A percentile compares a stretch with the other conserved stretches of the same genome.
phyloP scores from a whole-genome alignment of 257 asterid species.

The Plantago elongata region DNA sequence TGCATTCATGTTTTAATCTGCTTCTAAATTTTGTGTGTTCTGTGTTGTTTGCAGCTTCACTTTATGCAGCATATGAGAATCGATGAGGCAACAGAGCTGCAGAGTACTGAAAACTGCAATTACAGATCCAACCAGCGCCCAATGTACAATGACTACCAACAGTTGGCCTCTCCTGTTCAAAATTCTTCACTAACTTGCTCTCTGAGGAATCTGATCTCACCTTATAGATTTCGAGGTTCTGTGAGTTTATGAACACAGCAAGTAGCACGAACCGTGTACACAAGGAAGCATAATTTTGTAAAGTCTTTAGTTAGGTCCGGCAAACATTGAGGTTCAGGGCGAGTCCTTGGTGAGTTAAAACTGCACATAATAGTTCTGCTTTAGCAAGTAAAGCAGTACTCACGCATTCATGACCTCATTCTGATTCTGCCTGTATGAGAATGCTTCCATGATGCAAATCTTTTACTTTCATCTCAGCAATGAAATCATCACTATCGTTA shows the following conservation, averaged over 20 bases:
- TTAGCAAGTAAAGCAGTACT: too few relatives aligned
- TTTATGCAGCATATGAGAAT: constrained; percentile 45
- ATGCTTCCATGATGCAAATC: too few relatives aligned
- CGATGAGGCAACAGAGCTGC: constrained; percentile 29
- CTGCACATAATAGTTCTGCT: too few relatives aligned
- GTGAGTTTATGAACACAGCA: background rate
- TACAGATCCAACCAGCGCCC: constrained; percentile 20
- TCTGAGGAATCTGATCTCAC: constrained; percentile 31
- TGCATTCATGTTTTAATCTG: background rate
- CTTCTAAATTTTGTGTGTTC: background rate
- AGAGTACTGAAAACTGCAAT: constrained; percentile 15
- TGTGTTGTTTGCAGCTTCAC: constrained; percentile 39
- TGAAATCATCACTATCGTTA: too few relatives aligned
- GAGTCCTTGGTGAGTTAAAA: background rate
- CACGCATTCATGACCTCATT: too few relatives aligned
- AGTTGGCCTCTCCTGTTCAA: constrained; percentile 19
- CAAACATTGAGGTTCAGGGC: background rate
- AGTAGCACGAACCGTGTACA: background rate
- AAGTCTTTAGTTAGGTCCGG: background rate
- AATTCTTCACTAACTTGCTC: constrained; percentile 26
- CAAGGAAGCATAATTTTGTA: background rate
- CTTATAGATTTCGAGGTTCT: constrained; percentile 21
- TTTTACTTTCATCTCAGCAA: too few relatives aligned
- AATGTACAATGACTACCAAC: constrained; percentile 20
- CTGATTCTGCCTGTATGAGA: too few relatives aligned